Evolutionary conservation across 1,284 basidiomycete species (phyloP).

Genomic region (Uromyces viciae-fabae): DNA sequence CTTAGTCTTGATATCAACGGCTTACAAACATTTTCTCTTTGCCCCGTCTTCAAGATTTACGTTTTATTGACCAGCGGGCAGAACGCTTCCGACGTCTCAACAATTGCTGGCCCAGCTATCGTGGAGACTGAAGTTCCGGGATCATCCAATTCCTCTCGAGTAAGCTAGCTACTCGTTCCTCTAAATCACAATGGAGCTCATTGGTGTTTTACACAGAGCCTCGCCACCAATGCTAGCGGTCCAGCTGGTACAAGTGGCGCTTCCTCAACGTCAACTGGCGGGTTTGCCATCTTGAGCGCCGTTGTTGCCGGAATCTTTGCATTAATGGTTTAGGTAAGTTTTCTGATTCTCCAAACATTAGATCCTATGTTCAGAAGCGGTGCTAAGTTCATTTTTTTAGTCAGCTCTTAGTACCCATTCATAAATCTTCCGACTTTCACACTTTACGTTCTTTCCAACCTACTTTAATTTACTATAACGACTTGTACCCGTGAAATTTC

Average conservation of each 20-base stretch:
- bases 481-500: not conserved
- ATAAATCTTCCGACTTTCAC: no score
- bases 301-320: not conserved
- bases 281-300: not conserved
- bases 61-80: conserved; percentile 25
- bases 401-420: no score
- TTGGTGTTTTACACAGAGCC: not conserved
- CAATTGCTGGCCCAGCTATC: conserved; percentile 33
- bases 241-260: not conserved
- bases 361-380: no score
- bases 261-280: not conserved
- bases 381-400: no score
- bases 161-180: not conserved
- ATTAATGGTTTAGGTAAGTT: not conserved
- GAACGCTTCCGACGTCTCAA: conserved; percentile 27
- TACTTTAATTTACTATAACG: no score
- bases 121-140: conserved; percentile 29
- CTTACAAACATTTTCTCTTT: not conserved
- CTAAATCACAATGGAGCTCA: not conserved
- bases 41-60: conserved; percentile 12
- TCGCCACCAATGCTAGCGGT: not conserved
- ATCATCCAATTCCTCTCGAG: not conserved
- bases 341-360: not conserved
- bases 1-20: not conserved
- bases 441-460: no score